Evolutionary conservation across 208 protist genomes (phyloP).

Genomic region (Acanthamoeba healyi): DNA sequence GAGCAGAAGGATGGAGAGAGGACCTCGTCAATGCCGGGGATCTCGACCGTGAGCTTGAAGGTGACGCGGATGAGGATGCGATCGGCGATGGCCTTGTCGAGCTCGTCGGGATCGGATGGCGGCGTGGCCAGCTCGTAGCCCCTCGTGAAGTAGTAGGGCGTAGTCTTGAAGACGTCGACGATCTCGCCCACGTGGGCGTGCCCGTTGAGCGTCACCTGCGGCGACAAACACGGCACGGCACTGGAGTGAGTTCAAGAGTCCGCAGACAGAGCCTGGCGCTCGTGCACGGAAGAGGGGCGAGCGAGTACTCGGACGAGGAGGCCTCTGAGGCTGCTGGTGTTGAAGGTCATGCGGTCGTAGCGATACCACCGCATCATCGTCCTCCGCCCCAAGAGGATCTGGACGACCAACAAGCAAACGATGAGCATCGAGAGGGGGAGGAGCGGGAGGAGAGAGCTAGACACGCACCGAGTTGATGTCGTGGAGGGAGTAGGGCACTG

Average conservation of each 20-base stretch:
- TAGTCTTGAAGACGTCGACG: background rate
- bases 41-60: background rate
- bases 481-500: too few relatives aligned
- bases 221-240: too few relatives aligned
- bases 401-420: too few relatives aligned
- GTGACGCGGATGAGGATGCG: background rate
- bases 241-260: too few relatives aligned
- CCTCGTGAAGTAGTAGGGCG: background rate
- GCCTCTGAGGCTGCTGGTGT: background rate
- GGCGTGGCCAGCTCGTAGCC: background rate
- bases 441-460: too few relatives aligned
- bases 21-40: background rate
- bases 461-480: too few relatives aligned
- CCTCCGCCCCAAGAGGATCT: background rate
- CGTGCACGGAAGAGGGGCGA: background rate
- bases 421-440: rapidly evolving
- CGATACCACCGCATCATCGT: background rate
- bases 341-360: background rate
- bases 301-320: background rate
- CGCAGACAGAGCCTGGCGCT: too few relatives aligned
- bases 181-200: background rate
- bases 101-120: background rate
- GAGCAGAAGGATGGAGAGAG: background rate
- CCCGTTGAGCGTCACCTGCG: background rate
- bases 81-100: background rate